These are phyloP conservation scores for Suillus bovinus DNA, from an alignment of 768 basidiomycete genomes.

Conservation along the genomic window DNA sequence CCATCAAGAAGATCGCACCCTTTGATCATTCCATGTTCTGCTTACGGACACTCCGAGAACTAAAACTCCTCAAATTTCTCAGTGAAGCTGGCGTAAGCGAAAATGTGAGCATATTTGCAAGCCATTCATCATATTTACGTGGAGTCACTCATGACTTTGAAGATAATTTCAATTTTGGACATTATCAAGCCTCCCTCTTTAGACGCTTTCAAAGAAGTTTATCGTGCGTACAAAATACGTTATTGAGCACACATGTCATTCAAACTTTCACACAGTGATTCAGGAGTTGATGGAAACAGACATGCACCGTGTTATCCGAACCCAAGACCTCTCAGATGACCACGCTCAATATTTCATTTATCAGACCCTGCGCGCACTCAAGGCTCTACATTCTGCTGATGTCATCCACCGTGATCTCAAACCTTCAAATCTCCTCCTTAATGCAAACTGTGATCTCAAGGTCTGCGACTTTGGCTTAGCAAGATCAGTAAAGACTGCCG, in stretches of 20 bases:
- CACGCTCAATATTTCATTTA: conserved; percentile 94
- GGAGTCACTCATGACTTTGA: conserved; percentile 8
- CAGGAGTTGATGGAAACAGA: conserved; percentile 96
- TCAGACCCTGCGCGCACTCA: conserved; percentile 92
- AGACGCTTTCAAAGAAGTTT: conserved; percentile 87
- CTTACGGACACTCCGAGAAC: conserved; percentile 83
- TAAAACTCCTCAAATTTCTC: conserved; percentile 81
- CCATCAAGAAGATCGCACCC: conserved; percentile 95
- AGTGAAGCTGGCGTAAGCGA: conserved; percentile 89
- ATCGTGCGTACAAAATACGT: conserved; percentile 45
- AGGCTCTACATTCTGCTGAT: conserved; percentile 94
- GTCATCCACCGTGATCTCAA: conserved; percentile 97
- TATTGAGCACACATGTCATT: conserved; percentile 7
- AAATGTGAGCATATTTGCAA: conserved; percentile 51
- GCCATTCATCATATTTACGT: not conserved
- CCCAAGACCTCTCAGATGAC: conserved; percentile 93
- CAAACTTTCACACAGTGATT: conserved; percentile 53
- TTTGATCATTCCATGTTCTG: conserved; percentile 98
- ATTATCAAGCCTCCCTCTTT: conserved; percentile 80
- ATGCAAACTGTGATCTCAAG: conserved; percentile 96
- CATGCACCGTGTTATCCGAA: conserved; percentile 95
- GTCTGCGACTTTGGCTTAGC: conserved; percentile 96
- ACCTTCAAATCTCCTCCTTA: conserved; percentile 95
- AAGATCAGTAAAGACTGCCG: conserved; percentile 83
- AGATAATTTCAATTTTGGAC: conserved; percentile 91